Percentiles rank a stretch among this genome's conserved stretches.
These are phyloP conservation scores for Prosopis cineraria DNA, from an alignment of 306 rosid genomes.

Conservation along the genomic window DNA sequence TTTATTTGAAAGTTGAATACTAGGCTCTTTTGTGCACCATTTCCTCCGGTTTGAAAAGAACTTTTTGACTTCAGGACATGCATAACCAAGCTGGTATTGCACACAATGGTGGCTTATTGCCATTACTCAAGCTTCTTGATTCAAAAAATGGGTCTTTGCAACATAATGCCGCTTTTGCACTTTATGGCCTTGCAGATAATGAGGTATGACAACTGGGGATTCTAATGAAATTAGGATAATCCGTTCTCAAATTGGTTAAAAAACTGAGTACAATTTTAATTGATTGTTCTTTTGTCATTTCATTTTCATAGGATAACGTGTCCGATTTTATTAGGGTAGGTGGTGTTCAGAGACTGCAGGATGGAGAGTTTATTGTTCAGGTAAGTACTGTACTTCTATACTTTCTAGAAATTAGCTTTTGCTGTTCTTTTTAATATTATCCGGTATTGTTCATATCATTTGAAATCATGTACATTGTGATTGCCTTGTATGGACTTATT, in stretches of 20 bases:
- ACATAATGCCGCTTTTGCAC: conserved; percentile 92
- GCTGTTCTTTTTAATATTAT: not conserved
- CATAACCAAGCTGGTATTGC: conserved; percentile 95
- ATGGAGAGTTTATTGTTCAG: conserved; percentile 96
- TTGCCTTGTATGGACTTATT: not conserved
- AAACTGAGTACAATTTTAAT: conserved; percentile 31
- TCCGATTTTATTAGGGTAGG: conserved; percentile 97
- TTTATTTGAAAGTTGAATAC: not conserved
- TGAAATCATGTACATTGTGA: not conserved
- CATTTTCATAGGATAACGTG: conserved; percentile 82
- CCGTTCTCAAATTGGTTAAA: not conserved
- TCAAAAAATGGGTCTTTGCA: conserved; percentile 89
- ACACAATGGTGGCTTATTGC: conserved; percentile 79
- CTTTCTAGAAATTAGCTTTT: not conserved
- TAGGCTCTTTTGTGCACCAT: not conserved
- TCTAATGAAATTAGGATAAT: conserved; percentile 11
- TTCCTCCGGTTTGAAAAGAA: conserved; percentile 23
- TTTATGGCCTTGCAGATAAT: conserved; percentile 92
- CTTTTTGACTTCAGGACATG: conserved; percentile 60
- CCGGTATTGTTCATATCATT: conserved; percentile 9
- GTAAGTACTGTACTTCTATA: conserved; percentile 47
- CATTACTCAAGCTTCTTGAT: conserved; percentile 90
- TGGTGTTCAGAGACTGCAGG: conserved; percentile 92
- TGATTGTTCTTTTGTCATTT: conserved; percentile 27
- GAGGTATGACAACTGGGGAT: conserved; percentile 52